A percentile compares a stretch with the other conserved stretches of the same genome.
These are phyloP conservation scores for Chlamydomonas reinhardtii DNA, from an alignment of 163 green algal genomes.

Conservation along the genomic window DNA sequence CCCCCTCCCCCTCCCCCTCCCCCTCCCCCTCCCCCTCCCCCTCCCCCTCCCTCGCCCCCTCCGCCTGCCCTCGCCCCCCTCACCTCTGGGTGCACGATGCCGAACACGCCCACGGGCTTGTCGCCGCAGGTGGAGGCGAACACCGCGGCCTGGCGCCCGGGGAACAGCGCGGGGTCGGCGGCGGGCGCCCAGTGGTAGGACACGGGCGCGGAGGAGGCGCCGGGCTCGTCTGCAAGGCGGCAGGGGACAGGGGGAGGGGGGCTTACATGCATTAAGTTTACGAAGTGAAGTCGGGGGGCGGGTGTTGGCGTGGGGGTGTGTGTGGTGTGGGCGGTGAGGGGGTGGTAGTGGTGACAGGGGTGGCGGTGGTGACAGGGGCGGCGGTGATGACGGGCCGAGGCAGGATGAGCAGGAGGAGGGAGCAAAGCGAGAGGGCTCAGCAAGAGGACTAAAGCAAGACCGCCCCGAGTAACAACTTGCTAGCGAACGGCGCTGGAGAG, in stretches of 20 bases:
- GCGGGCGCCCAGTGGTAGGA: constrained; percentile 85
- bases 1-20: too few species aligned
- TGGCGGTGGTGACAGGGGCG: too few species aligned
- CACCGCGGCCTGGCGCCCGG: constrained; percentile 89
- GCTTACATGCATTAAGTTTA: too few species aligned
- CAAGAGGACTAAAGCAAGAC: too few species aligned
- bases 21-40: neutral
- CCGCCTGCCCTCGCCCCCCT: neutral
- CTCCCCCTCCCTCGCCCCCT: neutral
- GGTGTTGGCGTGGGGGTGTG: too few species aligned
- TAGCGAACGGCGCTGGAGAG: too few species aligned
- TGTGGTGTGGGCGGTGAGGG: too few species aligned
- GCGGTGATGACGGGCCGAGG: too few species aligned
- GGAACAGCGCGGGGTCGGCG: constrained; percentile 91
- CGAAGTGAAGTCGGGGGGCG: neutral
- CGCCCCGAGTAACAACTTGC: too few species aligned
- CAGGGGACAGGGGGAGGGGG: neutral
- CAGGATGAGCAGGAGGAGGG: too few species aligned
- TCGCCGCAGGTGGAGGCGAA: constrained; percentile 37
- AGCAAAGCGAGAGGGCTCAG: too few species aligned
- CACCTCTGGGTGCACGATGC: constrained; percentile 96
- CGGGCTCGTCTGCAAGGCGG: constrained; percentile 5
- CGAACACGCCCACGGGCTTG: constrained; percentile 83
- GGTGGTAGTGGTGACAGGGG: too few species aligned
- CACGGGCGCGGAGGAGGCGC: constrained; percentile 24